Evolutionary conservation across 2,329 filamentous ascomycete species (phyloP).

Genomic region (Chrysoporthe austroafricana): DNA sequence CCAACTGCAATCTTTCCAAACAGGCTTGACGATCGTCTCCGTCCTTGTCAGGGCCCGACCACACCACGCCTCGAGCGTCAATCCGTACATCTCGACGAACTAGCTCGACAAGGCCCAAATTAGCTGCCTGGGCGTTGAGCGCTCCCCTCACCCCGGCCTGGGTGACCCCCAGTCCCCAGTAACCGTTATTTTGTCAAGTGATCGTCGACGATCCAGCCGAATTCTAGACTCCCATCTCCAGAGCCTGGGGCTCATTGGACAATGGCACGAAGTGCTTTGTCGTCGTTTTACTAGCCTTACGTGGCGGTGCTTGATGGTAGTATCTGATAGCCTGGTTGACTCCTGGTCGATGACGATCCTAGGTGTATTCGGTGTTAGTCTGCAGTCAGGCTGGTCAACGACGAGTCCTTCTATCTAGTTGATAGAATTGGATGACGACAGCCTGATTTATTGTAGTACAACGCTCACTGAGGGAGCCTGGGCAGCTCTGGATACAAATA

Average conservation of each 20-base stretch:
- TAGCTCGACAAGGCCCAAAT: neutral
- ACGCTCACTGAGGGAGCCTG: neutral
- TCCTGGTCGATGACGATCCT: conserved; percentile 3
- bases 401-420: neutral
- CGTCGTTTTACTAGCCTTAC: neutral
- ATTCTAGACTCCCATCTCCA: neutral
- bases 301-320: neutral
- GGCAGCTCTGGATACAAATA: neutral
- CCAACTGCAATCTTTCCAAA: neutral
- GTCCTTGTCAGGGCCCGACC: neutral
- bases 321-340: neutral
- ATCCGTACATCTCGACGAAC: neutral
- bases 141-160: neutral
- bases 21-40: neutral
- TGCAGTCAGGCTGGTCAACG: neutral
- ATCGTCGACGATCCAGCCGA: neutral
- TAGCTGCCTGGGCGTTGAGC: neutral
- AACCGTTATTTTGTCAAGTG: neutral
- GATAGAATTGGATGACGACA: conserved; percentile 3
- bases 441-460: neutral
- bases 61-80: neutral
- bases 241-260: neutral
- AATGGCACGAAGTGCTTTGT: neutral
- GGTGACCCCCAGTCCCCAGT: neutral
- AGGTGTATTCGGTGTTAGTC: neutral